Percentiles rank a stretch among this genome's conserved stretches.
Conservation (phyloP, 352 stramenopile species). For the Bremia lactucae region DNA sequence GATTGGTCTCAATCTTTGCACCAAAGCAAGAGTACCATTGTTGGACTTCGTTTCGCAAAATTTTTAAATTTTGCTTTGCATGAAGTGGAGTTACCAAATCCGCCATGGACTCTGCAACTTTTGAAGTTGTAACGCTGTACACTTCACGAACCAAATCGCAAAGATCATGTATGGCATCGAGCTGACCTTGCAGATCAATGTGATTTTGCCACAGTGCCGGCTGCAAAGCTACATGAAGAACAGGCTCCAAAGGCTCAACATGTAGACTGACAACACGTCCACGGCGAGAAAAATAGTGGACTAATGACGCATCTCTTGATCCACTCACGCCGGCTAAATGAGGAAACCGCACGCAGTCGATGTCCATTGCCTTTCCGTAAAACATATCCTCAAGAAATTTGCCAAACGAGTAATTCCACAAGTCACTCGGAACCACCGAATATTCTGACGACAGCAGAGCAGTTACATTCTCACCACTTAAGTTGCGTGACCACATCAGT, state of each 20-base stretch:
- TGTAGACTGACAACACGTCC: constrained; percentile 71
- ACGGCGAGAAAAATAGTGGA: constrained; percentile 67
- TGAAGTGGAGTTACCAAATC: constrained; percentile 60
- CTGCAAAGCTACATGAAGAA: constrained; percentile 75
- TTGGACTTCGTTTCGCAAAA: constrained; percentile 70
- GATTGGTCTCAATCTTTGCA: constrained; percentile 55
- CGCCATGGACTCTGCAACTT: constrained; percentile 65
- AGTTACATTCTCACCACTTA: constrained; percentile 9
- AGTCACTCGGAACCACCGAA: constrained; percentile 43
- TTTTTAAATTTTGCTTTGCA: constrained; percentile 60
- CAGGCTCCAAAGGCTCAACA: constrained; percentile 66
- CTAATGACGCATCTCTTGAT: constrained; percentile 53
- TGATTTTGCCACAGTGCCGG: constrained; percentile 76
- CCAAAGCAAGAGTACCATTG: constrained; percentile 79
- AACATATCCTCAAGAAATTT: constrained; percentile 83
- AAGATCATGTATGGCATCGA: constrained; percentile 59
- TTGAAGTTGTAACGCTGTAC: constrained; percentile 61
- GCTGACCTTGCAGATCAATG: constrained; percentile 53
- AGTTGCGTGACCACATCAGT: constrained; percentile 55
- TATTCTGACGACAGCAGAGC: constrained; percentile 39
- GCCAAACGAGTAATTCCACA: constrained; percentile 82
- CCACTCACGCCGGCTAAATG: constrained; percentile 42
- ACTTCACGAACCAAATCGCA: constrained; percentile 66
- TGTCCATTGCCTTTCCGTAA: constrained; percentile 66
- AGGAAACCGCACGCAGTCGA: constrained; percentile 59